Base-by-base conservation (phyloP, 176 grass and related monocot species). In the Oryza glumipatula region DNA sequence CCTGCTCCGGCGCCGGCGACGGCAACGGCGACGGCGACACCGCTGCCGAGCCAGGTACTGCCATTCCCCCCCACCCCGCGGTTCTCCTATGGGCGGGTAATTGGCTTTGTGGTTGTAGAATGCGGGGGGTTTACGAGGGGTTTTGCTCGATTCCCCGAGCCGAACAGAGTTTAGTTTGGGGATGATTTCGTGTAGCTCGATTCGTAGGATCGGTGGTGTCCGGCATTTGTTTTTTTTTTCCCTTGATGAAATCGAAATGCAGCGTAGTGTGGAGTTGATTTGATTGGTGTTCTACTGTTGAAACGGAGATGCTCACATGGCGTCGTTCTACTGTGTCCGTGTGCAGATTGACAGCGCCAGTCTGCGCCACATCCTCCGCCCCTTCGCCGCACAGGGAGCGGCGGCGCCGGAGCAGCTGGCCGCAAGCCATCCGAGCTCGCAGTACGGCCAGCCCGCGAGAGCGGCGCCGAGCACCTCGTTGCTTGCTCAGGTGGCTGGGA, bases 401-500 rank as follows among this genome's bases (percentile, higher is more conserved):
- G 9, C 84, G 28, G 21, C 28, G 82, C 86, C 85, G 28, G 86
- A 91, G 44, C 74, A 80, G 44, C 21, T 80, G 65, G 17, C 58
- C 12, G 54, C 74, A 21, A 82, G 44, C n/a, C 70, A 41, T 39
- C 66, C 41, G 35, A 64, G 84, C 46, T 71, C 52, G 46, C 88
- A 82, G 3, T 21, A n/a, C 65, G 61, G 83, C 7, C 84, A 70
- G 69, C 73, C 87, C 2, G 44, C 72, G 30, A 80, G 78, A 75
- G 63, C 71, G 38, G 64, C 71, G 68, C 67, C 76, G 28, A 69
- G 68, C 63, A 92, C 56, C 77, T 85, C 83, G 5, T 69, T 86
- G 83, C 82, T 98, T 21, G 52, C 89, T 65, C 88, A 89, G 0
- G 17, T 87, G 16, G 83, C 85, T 15, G 91, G 80, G 17, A 90